These are phyloP conservation scores for Solanum boliviense DNA, from an alignment of 257 asterid species.

Conservation along the genomic window DNA sequence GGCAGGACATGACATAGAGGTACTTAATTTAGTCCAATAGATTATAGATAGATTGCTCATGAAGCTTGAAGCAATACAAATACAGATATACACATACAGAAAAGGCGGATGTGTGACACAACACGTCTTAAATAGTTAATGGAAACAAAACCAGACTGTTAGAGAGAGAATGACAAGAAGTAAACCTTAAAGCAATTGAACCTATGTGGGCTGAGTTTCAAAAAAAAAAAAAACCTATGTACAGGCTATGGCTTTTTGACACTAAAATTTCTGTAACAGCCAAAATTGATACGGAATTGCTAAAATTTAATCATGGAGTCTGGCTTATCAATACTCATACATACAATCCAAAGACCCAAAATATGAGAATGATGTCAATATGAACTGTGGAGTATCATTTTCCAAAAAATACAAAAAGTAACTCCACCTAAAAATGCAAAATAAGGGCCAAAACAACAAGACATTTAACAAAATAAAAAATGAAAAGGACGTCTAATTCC, in stretches of 20 bases:
- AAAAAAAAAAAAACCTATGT: neutral
- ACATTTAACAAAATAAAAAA: neutral
- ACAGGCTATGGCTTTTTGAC: neutral
- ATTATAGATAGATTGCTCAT: neutral
- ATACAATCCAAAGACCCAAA: neutral
- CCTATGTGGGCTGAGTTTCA: neutral
- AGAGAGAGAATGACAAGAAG: neutral
- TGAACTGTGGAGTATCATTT: neutral
- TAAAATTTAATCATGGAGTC: neutral
- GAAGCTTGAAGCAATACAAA: neutral
- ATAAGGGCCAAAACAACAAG: neutral
- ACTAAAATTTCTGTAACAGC: neutral
- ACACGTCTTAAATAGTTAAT: neutral
- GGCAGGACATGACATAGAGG: no score
- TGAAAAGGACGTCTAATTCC: neutral
- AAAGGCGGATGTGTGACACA: neutral
- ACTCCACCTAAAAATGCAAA: neutral
- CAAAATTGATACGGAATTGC: neutral
- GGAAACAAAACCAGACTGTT: neutral
- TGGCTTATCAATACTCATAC: neutral
- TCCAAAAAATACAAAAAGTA: neutral
- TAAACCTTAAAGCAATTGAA: neutral
- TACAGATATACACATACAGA: neutral
- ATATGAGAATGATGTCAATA: neutral
- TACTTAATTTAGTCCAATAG: neutral